Evolutionary conservation across 371 early-diverging fungal species (phyloP).

Genomic region (Mucor lusitanicus): DNA sequence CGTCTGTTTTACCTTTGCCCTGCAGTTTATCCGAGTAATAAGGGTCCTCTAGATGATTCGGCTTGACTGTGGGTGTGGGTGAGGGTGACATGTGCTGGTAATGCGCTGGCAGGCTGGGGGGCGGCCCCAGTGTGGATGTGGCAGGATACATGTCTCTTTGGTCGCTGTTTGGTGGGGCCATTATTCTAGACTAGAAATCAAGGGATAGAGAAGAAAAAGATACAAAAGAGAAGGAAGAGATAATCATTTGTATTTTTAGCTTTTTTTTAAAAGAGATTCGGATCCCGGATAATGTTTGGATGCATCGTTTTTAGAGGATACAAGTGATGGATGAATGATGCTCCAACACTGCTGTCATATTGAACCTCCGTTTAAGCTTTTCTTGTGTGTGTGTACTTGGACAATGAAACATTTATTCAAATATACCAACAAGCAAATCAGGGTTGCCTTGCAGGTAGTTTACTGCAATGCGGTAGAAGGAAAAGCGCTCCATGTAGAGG

Average conservation of each 20-base stretch:
- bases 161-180: not conserved
- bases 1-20: constrained; percentile 2
- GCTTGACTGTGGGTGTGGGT: constrained; percentile 27
- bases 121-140: not conserved
- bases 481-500: constrained; percentile 18
- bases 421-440: not conserved
- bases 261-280: constrained; percentile 6
- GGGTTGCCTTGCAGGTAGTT: constrained; percentile 10
- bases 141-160: not conserved
- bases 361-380: not conserved
- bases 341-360: not conserved
- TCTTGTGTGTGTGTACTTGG: not conserved
- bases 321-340: constrained; percentile 1
- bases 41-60: not conserved
- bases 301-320: not conserved
- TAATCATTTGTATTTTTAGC: not conserved
- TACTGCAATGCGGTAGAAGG: constrained; percentile 7
- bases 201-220: not conserved
- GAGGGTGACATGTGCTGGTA: constrained; percentile 14
- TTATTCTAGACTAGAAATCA: not conserved
- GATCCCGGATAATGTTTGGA: constrained; percentile 10
- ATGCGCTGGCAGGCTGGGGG: constrained; percentile 11
- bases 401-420: constrained; percentile 3
- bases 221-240: not conserved
- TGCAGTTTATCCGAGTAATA: not conserved